A percentile compares a stretch with the other conserved stretches of the same genome.
phyloP scores from a whole-genome alignment of 768 basidiomycete species.

The Mycena epipterygia region DNA sequence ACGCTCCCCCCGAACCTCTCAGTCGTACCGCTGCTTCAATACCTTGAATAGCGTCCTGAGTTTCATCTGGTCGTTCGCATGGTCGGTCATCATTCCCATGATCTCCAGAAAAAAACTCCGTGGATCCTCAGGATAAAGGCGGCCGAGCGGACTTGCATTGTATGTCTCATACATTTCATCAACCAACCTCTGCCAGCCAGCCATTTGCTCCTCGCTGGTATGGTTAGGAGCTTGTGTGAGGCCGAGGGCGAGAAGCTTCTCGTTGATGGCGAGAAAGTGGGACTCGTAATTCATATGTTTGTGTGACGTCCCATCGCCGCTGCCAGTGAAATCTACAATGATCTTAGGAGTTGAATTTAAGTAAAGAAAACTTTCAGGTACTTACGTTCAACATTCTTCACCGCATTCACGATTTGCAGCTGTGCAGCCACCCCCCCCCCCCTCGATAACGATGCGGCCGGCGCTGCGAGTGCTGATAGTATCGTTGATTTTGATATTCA shows the following conservation, averaged over 20 bases:
- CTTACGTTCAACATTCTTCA: constrained; percentile 26
- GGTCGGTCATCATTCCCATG: constrained; percentile 14
- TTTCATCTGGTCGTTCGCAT: constrained; percentile 19
- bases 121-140: background rate
- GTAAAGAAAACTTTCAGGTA: background rate
- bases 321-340: constrained; percentile 20
- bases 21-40: background rate
- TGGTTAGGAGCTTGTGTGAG: constrained; percentile 20
- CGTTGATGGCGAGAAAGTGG: background rate
- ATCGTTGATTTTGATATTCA: constrained; percentile 10
- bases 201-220: constrained; percentile 25
- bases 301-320: constrained; percentile 35
- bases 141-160: constrained; percentile 14
- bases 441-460: constrained; percentile 35
- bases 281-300: constrained; percentile 34
- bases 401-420: constrained; percentile 37
- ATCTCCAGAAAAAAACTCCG: constrained; percentile 1
- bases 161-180: constrained; percentile 24
- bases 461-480: constrained; percentile 34
- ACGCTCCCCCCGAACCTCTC: background rate
- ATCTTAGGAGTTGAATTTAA: background rate
- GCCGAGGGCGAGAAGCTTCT: background rate
- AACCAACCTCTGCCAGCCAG: constrained; percentile 18
- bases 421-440: constrained; percentile 36
- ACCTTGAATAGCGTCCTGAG: background rate